These are phyloP conservation scores for Tuber calosporum DNA, from an alignment of 495 filamentous ascomycete genomes.

Conservation along the genomic window DNA sequence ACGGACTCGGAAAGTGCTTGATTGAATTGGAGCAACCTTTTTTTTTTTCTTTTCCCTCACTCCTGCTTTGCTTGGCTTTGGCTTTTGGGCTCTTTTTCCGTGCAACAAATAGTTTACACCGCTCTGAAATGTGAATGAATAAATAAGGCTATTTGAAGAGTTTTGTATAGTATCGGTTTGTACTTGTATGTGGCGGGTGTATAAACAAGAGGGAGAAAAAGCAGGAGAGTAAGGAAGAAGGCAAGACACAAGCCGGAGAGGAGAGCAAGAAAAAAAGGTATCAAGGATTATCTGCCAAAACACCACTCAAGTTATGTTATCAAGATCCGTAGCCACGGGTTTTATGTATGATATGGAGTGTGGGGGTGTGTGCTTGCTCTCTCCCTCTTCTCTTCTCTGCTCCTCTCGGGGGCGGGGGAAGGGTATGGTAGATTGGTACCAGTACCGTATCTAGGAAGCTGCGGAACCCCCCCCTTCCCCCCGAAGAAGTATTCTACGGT, in stretches of 20 bases:
- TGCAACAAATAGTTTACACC: background rate
- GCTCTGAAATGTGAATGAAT: constrained; percentile 3
- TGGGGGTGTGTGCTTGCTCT: background rate
- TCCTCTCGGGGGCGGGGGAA: background rate
- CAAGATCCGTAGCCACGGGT: background rate
- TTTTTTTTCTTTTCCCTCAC: constrained; percentile 31
- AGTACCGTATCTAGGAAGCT: background rate
- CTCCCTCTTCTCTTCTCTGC: background rate
- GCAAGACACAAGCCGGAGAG: constrained; percentile 14
- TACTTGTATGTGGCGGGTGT: constrained; percentile 4
- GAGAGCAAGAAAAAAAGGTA: constrained; percentile 4
- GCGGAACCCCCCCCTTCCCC: background rate
- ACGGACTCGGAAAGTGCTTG: constrained; percentile 26
- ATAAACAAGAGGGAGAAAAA: constrained; percentile 14
- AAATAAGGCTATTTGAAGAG: background rate
- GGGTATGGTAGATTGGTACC: background rate
- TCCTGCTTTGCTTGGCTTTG: constrained; percentile 14
- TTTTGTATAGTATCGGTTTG: background rate
- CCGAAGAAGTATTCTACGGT: background rate
- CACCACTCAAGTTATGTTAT: background rate
- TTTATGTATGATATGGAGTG: constrained; percentile 1
- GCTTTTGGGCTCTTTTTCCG: background rate
- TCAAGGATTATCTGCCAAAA: background rate
- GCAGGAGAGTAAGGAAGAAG: constrained; percentile 12
- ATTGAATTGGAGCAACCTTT: constrained; percentile 32